Conservation (phyloP, 2,329 filamentous ascomycete genomes). For the Elsinoe batatas region DNA sequence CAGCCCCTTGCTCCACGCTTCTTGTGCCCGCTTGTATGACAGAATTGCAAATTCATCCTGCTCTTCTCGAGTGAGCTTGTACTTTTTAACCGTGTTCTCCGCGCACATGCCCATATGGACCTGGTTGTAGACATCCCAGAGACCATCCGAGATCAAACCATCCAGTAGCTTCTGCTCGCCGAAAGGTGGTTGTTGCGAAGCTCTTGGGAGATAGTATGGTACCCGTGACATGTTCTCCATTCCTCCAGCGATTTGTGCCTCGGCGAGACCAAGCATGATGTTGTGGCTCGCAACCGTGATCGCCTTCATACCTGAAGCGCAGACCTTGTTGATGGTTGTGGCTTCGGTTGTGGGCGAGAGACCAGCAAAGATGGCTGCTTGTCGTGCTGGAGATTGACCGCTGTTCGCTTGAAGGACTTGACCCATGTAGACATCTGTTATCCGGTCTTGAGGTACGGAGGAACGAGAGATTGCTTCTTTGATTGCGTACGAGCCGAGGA, state of each 20-base stretch:
- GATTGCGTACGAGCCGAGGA: constrained; percentile 83
- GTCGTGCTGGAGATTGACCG: constrained; percentile 84
- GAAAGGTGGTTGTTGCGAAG: constrained; percentile 74
- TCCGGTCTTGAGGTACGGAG: constrained; percentile 65
- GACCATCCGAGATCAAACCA: constrained; percentile 83
- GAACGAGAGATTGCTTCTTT: constrained; percentile 84
- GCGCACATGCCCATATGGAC: constrained; percentile 98
- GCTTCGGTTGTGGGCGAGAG: constrained; percentile 53
- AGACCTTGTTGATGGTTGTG: constrained; percentile 95
- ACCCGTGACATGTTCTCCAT: constrained; percentile 98
- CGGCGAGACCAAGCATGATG: constrained; percentile 81
- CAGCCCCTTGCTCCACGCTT: constrained; percentile 70
- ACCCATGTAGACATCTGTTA: constrained; percentile 94
- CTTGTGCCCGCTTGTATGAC: constrained; percentile 81
- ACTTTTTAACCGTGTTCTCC: constrained; percentile 86
- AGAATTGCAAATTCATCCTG: constrained; percentile 87
- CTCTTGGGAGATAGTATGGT: constrained; percentile 78
- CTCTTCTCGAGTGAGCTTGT: constrained; percentile 67
- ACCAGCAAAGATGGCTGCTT: constrained; percentile 81
- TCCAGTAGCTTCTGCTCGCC: constrained; percentile 83
- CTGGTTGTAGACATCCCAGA: constrained; percentile 94
- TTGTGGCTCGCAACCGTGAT: constrained; percentile 85
- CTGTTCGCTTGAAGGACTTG: constrained; percentile 78
- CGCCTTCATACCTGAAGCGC: constrained; percentile 87
- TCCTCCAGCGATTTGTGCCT: constrained; percentile 83